These are phyloP conservation scores for Paradendryphiella salina DNA, from an alignment of 2,329 filamentous ascomycete species.

Conservation along the genomic window DNA sequence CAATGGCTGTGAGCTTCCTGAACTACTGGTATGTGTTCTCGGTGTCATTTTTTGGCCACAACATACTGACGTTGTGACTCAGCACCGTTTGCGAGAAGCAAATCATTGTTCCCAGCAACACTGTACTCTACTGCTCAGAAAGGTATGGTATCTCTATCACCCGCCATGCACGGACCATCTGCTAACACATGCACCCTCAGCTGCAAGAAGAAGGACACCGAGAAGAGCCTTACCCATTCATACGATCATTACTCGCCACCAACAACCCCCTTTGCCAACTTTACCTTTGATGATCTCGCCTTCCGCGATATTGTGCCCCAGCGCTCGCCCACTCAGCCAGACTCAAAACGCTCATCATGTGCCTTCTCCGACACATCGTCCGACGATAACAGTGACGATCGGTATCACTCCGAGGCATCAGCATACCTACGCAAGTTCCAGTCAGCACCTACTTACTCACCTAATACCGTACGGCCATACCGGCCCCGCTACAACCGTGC, in stretches of 20 bases:
- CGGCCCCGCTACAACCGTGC: constrained; percentile 45
- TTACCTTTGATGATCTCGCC: constrained; percentile 46
- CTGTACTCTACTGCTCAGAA: constrained; percentile 66
- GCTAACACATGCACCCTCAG: constrained; percentile 38
- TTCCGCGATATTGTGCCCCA: constrained; percentile 53
- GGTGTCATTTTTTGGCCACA: background rate
- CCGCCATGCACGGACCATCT: background rate
- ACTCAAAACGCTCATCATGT: constrained; percentile 46
- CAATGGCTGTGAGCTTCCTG: constrained; percentile 57
- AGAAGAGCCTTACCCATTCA: constrained; percentile 40
- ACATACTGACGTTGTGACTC: constrained; percentile 14
- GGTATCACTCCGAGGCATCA: constrained; percentile 46
- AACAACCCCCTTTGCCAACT: constrained; percentile 43
- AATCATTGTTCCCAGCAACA: constrained; percentile 63
- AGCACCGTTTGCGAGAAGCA: constrained; percentile 69
- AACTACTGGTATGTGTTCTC: constrained; percentile 55
- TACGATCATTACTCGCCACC: constrained; percentile 44
- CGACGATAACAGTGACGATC: constrained; percentile 38
- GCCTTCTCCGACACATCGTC: constrained; percentile 51
- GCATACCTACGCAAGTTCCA: constrained; percentile 51
- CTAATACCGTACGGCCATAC: constrained; percentile 30
- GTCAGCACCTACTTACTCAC: constrained; percentile 25
- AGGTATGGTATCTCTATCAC: constrained; percentile 51
- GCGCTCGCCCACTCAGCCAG: constrained; percentile 50
- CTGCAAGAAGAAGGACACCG: constrained; percentile 53